Evolutionary conservation across 2,329 filamentous ascomycete species (phyloP).

Genomic region (Bertia moriformis): DNA sequence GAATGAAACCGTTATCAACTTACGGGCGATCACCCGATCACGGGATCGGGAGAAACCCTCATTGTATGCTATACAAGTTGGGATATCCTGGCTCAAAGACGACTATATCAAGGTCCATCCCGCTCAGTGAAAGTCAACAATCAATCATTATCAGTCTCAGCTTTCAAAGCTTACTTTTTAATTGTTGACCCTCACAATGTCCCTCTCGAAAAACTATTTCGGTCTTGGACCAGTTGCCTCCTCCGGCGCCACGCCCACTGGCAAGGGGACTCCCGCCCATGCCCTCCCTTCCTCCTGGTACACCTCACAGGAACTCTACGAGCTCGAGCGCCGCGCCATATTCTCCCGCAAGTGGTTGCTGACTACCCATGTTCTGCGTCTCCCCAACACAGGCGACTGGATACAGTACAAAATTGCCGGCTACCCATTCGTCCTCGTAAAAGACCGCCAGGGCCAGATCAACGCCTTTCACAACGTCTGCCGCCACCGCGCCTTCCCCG

Average conservation of each 20-base stretch:
- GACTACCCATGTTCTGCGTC: slow-evolving; percentile 23
- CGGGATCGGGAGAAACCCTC: too few species aligned
- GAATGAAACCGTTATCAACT: too few species aligned
- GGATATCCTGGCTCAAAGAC: too few species aligned
- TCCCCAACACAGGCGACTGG: slow-evolving; percentile 27
- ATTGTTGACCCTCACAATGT: background rate
- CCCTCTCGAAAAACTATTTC: background rate
- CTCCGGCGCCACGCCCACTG: background rate
- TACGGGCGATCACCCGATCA: too few species aligned
- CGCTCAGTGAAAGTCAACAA: too few species aligned
- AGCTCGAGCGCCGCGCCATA: slow-evolving; percentile 24
- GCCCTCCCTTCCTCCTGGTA: slow-evolving; percentile 22
- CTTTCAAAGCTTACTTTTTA: too few species aligned
- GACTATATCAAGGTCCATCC: too few species aligned
- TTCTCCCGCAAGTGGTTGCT: slow-evolving; percentile 24
- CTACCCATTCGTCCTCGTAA: slow-evolving; percentile 25
- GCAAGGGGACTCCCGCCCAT: background rate
- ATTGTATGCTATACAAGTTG: too few species aligned
- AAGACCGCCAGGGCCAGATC: slow-evolving; percentile 23
- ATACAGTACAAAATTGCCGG: slow-evolving; percentile 28
- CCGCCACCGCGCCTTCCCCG: slow-evolving; percentile 29
- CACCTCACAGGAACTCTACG: slow-evolving; percentile 16
- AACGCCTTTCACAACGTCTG: slow-evolving; percentile 34
- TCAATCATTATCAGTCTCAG: too few species aligned
- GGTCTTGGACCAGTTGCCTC: too few species aligned